Evolutionary conservation across 805 yeast genomes (phyloP).

Genomic region (Spencermartinsiella europaea): DNA sequence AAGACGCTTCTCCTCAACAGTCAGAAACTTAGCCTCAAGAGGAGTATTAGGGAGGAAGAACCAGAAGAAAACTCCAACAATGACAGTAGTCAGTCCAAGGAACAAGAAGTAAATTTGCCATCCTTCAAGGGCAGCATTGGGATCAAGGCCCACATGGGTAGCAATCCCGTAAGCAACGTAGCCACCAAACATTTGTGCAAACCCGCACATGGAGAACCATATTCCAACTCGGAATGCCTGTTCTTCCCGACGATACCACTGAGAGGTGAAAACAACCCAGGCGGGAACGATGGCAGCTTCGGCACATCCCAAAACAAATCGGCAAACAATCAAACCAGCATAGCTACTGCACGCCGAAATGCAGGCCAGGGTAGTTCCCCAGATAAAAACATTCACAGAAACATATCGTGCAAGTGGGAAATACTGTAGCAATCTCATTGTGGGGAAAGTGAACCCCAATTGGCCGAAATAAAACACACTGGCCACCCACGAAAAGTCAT

Average conservation of each 20-base stretch:
- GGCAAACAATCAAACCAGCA: constrained; percentile 42
- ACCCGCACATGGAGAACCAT: constrained; percentile 41
- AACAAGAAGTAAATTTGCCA: constrained; percentile 58
- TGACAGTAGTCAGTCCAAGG: constrained; percentile 49
- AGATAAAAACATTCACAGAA: constrained; percentile 5
- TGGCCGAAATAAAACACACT: constrained; percentile 63
- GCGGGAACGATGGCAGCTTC: constrained; percentile 58
- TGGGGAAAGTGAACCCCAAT: constrained; percentile 50
- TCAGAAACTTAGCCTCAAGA: constrained; percentile 39
- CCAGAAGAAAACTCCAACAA: constrained; percentile 27
- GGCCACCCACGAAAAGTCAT: constrained; percentile 41
- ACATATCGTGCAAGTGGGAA: constrained; percentile 40
- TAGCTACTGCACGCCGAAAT: constrained; percentile 34
- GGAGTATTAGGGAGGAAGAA: constrained; percentile 50
- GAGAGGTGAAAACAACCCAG: constrained; percentile 50
- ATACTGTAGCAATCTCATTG: constrained; percentile 44
- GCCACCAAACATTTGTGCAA: constrained; percentile 42
- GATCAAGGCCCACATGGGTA: constrained; percentile 28
- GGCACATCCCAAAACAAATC: constrained; percentile 47
- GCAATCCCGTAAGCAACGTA: constrained; percentile 45
- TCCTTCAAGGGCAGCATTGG: constrained; percentile 27
- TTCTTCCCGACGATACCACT: constrained; percentile 45
- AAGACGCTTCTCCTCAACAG: constrained; percentile 40
- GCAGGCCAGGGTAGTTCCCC: constrained; percentile 17
- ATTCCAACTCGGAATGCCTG: constrained; percentile 42